Evolutionary conservation across 2,329 filamentous ascomycete species (phyloP).

Genomic region (Emmonsiellopsis sp.): DNA sequence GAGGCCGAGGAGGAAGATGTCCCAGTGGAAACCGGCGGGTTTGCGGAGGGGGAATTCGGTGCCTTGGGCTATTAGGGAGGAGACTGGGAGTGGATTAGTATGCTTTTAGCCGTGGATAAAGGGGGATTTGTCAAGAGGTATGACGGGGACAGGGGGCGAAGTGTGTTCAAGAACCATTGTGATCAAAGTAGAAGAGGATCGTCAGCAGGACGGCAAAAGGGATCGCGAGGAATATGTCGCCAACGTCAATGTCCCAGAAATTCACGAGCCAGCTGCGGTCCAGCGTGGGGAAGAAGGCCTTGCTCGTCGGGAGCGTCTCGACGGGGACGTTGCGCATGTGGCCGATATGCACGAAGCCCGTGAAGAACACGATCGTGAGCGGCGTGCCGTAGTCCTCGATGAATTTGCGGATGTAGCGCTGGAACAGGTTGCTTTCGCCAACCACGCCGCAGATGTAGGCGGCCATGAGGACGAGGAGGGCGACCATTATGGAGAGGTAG

Average conservation of each 20-base stretch:
- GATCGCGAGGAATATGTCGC: constrained; percentile 72
- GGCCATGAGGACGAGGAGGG: constrained; percentile 66
- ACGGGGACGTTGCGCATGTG: constrained; percentile 65
- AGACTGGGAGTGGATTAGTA: constrained; percentile 43
- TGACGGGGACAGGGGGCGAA: background rate
- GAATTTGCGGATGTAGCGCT: constrained; percentile 66
- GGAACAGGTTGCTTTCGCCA: constrained; percentile 62
- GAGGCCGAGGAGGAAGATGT: constrained; percentile 68
- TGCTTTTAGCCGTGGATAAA: constrained; percentile 7
- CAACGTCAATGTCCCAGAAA: constrained; percentile 68
- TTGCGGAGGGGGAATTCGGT: constrained; percentile 74
- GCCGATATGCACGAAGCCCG: constrained; percentile 78
- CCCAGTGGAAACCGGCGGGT: constrained; percentile 78
- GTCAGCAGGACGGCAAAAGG: constrained; percentile 78
- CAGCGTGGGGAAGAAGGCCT: constrained; percentile 67
- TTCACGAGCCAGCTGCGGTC: constrained; percentile 67
- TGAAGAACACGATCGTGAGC: constrained; percentile 75
- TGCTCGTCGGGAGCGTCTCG: constrained; percentile 63
- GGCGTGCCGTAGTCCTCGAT: constrained; percentile 86
- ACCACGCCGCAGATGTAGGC: constrained; percentile 66
- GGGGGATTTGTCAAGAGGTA: background rate
- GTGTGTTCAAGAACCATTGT: constrained; percentile 53
- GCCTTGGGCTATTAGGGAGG: constrained; percentile 71
- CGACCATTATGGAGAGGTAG: constrained; percentile 69
- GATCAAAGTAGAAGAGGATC: constrained; percentile 81